Conservation (phyloP, 1,139 yeast species). For the Yamadazyma spencermartinsiae region DNA sequence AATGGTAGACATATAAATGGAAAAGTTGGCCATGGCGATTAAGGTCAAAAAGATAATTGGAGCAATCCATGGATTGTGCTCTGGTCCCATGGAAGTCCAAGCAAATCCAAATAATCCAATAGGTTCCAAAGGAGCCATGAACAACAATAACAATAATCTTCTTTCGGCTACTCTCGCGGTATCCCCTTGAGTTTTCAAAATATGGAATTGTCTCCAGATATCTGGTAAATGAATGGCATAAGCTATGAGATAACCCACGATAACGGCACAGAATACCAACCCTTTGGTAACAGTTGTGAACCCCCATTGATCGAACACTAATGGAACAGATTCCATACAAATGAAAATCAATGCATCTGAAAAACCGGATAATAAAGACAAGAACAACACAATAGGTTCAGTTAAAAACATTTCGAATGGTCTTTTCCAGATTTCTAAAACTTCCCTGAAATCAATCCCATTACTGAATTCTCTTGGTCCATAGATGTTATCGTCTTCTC, state of each 20-base stretch:
- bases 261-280: slow-evolving; percentile 29
- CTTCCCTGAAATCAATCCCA: slow-evolving; percentile 21
- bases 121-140: slow-evolving; percentile 32
- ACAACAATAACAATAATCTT: slow-evolving; percentile 24
- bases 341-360: slow-evolving; percentile 40
- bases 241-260: slow-evolving; percentile 35
- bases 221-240: slow-evolving; percentile 25
- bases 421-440: slow-evolving; percentile 30
- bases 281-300: slow-evolving; percentile 29
- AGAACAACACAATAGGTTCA: slow-evolving; percentile 39
- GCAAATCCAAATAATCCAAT: slow-evolving; percentile 40
- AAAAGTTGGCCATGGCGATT: slow-evolving; percentile 36
- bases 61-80: slow-evolving; percentile 32
- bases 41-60: slow-evolving; percentile 34
- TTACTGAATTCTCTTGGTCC: slow-evolving; percentile 29
- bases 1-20: slow-evolving; percentile 39
- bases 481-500: slow-evolving; percentile 27
- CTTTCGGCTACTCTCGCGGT: slow-evolving; percentile 28
- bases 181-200: slow-evolving; percentile 21
- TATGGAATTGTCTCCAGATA: slow-evolving; percentile 22
- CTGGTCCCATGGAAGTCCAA: slow-evolving; percentile 38
- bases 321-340: slow-evolving; percentile 35
- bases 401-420: slow-evolving; percentile 36
- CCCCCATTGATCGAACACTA: slow-evolving; percentile 28
- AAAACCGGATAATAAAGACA: slow-evolving; percentile 38